Base-by-base conservation (phyloP, 2,329 filamentous ascomycete genomes). In the Tolypocladium pustulatum region DNA sequence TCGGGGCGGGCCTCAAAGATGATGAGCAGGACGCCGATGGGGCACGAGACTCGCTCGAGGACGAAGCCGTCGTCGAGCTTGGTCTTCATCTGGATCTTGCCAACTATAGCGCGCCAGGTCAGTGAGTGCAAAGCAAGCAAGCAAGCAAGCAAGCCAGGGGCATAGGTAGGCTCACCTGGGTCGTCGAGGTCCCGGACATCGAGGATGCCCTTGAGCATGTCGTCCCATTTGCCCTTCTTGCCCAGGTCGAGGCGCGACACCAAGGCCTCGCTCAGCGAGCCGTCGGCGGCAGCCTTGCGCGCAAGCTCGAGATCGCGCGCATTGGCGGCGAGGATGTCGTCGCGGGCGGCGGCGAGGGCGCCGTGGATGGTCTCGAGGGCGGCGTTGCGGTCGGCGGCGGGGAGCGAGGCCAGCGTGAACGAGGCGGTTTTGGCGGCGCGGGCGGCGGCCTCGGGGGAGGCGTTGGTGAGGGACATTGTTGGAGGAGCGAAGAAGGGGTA, bases 1-100 rank as follows among this genome's bases (percentile, higher is more conserved):
- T 99, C 94, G 8, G 94, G 94, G 9, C 94, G 88, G 40, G 94
- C 94, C 76, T 99, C 94, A 70, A 99, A 99, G 69, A 99, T 97
- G 75, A 99, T 94, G 65, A 99, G 83, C 49, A 99, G 83, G n/a
- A 97, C 92, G 60, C 94, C 94, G 65, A 99, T 97, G 7, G 94
- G 94, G 71, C 91, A 96, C 46, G 90, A 91, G 54, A 96, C 89
- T 62, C 92, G 86, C 70, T 96, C 91, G 60, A 99, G 81, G 57
- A 87, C 81, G 57, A 99, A 81, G 57, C 87, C 88, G 65, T 97
- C 89, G 72, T 97, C 94, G 13, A 99, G 82, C 59, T 87, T 83
- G 52, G 91, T 97, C 62, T 88, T 85, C 68, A 96, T 78, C 46
- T 90, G 92, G 57, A 94, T 81, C 69, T 88, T 88, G 67, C 93